These are phyloP conservation scores for Exophiala lecanii-corni DNA, from an alignment of 2,329 filamentous ascomycete species.

Conservation along the genomic window DNA sequence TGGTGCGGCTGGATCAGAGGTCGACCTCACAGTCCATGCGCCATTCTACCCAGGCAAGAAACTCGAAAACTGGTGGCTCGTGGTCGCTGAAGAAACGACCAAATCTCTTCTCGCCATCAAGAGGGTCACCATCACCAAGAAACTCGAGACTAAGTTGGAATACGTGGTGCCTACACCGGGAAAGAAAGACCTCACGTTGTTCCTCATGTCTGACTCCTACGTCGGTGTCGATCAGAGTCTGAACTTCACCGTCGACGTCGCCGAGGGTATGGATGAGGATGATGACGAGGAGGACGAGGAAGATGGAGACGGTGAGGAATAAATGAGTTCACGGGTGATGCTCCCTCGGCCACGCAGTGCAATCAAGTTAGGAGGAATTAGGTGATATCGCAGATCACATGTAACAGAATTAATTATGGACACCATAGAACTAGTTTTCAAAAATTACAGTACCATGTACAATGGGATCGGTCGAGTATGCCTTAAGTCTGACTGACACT, in stretches of 20 bases:
- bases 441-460: too few species aligned
- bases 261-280: conserved; percentile 93
- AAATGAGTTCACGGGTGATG: too few species aligned
- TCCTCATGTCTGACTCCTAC: conserved; percentile 96
- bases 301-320: conserved; percentile 33
- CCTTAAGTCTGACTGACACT: too few species aligned
- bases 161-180: conserved; percentile 82
- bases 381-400: too few species aligned
- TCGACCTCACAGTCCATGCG: conserved; percentile 82
- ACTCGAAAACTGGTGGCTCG: conserved; percentile 98
- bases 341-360: too few species aligned
- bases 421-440: too few species aligned
- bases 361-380: too few species aligned
- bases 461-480: too few species aligned
- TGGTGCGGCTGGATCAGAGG: conserved; percentile 40
- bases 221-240: conserved; percentile 95
- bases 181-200: conserved; percentile 82
- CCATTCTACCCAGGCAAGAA: conserved; percentile 91
- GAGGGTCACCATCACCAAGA: conserved; percentile 77
- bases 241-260: conserved; percentile 76
- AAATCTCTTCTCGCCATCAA: conserved; percentile 90
- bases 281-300: conserved; percentile 77
- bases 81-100: conserved; percentile 86
- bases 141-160: conserved; percentile 72
- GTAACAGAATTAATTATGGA: too few species aligned